Percentiles rank a stretch among this genome's conserved stretches.
phyloP scores from a whole-genome alignment of 306 rosid genomes.

The Adenanthera pavonina region DNA sequence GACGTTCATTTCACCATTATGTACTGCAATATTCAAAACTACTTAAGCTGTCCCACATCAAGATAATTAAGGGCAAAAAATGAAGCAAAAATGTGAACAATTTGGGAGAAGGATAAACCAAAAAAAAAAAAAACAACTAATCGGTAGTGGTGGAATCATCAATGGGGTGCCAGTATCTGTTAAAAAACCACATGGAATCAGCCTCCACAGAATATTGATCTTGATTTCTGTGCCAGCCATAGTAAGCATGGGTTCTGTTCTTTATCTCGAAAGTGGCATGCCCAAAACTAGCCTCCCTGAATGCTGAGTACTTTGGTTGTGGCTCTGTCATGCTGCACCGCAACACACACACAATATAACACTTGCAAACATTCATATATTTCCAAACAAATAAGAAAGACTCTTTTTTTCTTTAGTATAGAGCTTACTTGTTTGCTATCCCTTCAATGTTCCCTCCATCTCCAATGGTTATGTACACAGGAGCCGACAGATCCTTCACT shows the following conservation, averaged over 20 bases:
- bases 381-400: background rate
- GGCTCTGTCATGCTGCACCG: conserved; percentile 81
- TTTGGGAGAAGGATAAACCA: background rate
- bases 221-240: conserved; percentile 80
- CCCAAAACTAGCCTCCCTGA: conserved; percentile 85
- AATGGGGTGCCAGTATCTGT: conserved; percentile 63
- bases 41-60: background rate
- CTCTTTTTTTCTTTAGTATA: background rate
- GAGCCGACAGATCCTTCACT: conserved; percentile 73
- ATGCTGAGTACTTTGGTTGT: conserved; percentile 85
- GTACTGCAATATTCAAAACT: background rate
- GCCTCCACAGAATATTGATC: conserved; percentile 78
- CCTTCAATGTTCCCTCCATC: conserved; percentile 96
- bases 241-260: conserved; percentile 84
- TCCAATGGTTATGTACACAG: conserved; percentile 87
- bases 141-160: conserved; percentile 58
- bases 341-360: background rate
- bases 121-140: background rate
- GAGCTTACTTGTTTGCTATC: conserved; percentile 76
- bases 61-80: background rate
- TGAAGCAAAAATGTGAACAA: background rate
- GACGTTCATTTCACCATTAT: background rate
- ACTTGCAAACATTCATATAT: background rate
- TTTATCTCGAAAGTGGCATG: conserved; percentile 81
- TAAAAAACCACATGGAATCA: conserved; percentile 73